These are phyloP conservation scores for Yamadazyma spencermartinsiae DNA, from an alignment of 1,139 yeast genomes.

Conservation along the genomic window DNA sequence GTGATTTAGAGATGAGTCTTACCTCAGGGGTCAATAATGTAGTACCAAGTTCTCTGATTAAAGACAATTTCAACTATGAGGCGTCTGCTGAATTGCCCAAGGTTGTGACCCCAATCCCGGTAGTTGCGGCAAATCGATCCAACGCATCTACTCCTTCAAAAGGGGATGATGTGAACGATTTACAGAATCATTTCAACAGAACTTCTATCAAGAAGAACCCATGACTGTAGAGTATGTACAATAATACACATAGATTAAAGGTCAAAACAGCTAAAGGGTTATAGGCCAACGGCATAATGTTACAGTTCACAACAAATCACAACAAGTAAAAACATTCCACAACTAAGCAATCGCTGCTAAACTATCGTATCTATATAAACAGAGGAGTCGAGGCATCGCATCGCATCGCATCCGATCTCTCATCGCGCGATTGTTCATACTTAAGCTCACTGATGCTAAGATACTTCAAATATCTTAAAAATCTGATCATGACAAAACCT, in stretches of 20 bases:
- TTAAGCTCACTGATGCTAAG: constrained; percentile 9
- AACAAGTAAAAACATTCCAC: no score
- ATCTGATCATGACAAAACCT: constrained; percentile 26
- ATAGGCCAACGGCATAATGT: no score
- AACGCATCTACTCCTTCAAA: constrained; percentile 6
- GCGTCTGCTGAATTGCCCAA: constrained; percentile 5
- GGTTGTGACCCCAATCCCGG: constrained; percentile 18
- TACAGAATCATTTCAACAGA: constrained; percentile 15
- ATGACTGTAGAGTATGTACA: not conserved
- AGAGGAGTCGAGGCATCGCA: not conserved
- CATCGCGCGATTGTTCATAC: not conserved
- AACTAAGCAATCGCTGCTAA: not conserved
- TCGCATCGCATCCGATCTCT: not conserved
- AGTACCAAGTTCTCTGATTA: constrained; percentile 2
- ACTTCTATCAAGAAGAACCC: constrained; percentile 6
- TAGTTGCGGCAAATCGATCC: constrained; percentile 15
- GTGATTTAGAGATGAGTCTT: constrained; percentile 41
- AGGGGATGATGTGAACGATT: constrained; percentile 12
- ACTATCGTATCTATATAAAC: not conserved
- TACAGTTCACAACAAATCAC: no score
- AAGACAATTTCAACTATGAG: not conserved
- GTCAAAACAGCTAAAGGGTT: no score
- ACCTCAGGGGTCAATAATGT: not conserved
- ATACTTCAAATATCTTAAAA: constrained; percentile 24
- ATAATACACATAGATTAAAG: not conserved